phyloP scores from a whole-genome alignment of 179 eudicot species.

The Spergularia azorica region DNA sequence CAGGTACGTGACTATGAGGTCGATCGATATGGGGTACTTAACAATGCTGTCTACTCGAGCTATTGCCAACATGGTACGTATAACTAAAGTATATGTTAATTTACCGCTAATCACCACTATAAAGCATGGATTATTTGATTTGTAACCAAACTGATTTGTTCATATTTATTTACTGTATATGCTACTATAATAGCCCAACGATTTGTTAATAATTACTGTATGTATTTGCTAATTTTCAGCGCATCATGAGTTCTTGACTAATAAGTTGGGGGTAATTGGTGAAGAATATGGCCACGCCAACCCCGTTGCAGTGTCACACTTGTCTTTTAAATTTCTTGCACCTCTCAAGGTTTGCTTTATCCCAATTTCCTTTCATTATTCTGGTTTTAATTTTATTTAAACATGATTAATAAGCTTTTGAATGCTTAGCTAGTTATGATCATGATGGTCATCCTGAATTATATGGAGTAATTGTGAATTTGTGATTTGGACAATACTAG shows the following conservation, averaged over 20 bases:
- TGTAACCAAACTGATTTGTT: no score
- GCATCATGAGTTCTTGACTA: constrained; percentile 9
- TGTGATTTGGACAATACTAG: no score
- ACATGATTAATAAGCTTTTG: no score
- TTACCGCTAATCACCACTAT: not conserved
- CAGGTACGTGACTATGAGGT: constrained; percentile 23
- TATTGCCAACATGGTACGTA: constrained; percentile 26
- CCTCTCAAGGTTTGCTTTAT: constrained; percentile 6
- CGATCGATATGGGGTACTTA: constrained; percentile 20
- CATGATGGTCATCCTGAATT: no score
- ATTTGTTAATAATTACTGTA: not conserved
- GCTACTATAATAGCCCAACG: not conserved
- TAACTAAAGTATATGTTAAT: not conserved
- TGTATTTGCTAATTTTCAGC: not conserved
- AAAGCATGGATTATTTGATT: no score
- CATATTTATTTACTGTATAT: no score
- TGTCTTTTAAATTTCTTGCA: constrained; percentile 16
- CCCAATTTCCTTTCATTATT: no score
- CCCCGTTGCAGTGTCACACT: not conserved
- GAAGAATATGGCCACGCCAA: not conserved
- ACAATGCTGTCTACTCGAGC: constrained; percentile 20
- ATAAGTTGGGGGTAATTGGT: not conserved
- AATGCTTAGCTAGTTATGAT: no score
- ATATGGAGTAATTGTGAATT: no score
- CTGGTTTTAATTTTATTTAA: no score